These are phyloP conservation scores for Pseudogymnoascus sp. DNA, from an alignment of 2,329 filamentous ascomycete genomes.

Conservation along the genomic window DNA sequence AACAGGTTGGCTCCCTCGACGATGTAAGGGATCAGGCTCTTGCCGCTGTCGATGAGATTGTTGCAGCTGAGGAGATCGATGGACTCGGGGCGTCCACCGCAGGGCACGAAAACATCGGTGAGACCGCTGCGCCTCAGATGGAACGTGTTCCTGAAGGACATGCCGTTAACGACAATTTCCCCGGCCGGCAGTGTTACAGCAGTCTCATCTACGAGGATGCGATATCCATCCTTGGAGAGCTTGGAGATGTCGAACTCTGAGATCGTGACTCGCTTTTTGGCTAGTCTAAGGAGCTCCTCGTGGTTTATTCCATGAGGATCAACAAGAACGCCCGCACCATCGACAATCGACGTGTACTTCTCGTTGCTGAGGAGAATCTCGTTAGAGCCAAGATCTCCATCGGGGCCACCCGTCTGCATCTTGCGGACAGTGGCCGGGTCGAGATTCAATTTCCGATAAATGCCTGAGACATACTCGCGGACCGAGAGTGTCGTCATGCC, in stretches of 20 bases:
- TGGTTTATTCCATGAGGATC: conserved; percentile 86
- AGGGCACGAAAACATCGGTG: conserved; percentile 89
- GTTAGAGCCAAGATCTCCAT: conserved; percentile 94
- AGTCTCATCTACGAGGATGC: conserved; percentile 83
- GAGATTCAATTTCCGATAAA: conserved; percentile 91
- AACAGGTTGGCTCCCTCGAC: conserved; percentile 98
- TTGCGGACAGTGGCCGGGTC: conserved; percentile 80
- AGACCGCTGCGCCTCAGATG: conserved; percentile 71
- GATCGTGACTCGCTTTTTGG: conserved; percentile 84
- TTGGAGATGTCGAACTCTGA: conserved; percentile 76
- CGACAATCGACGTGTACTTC: conserved; percentile 92
- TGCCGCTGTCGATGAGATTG: conserved; percentile 85
- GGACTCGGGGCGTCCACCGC: conserved; percentile 90
- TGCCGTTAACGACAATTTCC: conserved; percentile 84
- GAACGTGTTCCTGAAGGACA: conserved; percentile 94
- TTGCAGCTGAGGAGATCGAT: conserved; percentile 85
- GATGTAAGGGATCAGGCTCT: conserved; percentile 94
- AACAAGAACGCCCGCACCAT: conserved; percentile 88
- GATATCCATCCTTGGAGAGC: conserved; percentile 80
- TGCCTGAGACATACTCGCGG: conserved; percentile 89
- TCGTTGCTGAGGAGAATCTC: conserved; percentile 95
- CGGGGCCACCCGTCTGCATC: conserved; percentile 94
- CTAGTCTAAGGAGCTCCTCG: conserved; percentile 74
- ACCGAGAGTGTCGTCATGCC: conserved; percentile 98
- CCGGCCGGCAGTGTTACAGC: conserved; percentile 83